Conservation (phyloP, 139 green algal genomes). For the Chlamydomonas sphaeroides region DNA sequence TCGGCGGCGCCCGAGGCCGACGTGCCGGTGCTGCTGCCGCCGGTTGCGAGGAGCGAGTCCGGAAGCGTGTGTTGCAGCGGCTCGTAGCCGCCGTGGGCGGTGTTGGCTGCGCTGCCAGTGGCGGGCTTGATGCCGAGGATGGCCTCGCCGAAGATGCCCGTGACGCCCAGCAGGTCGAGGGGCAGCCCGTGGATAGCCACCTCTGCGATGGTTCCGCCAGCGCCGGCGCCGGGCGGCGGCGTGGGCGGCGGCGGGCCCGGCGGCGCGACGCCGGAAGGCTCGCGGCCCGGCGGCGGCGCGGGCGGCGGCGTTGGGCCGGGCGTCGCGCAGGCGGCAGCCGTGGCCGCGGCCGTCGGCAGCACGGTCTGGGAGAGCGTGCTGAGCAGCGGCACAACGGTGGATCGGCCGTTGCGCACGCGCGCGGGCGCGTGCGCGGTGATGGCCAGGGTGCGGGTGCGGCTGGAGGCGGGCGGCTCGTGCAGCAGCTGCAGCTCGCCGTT, state of each 20-base stretch:
- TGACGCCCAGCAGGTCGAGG: neutral
- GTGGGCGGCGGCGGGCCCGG: no score
- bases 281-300: neutral
- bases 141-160: slow-evolving; percentile 4
- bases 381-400: slow-evolving; percentile 1
- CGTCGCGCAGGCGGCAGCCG: neutral
- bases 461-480: slow-evolving; percentile 8
- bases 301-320: neutral
- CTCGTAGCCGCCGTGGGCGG: neutral
- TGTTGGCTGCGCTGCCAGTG: neutral
- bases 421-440: neutral
- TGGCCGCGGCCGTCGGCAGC: neutral
- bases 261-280: no score
- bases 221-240: neutral
- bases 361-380: neutral
- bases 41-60: no score
- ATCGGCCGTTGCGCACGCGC: slow-evolving; percentile 14
- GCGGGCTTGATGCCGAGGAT: neutral
- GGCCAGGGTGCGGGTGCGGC: neutral
- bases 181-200: slow-evolving; percentile 13
- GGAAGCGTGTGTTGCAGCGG: neutral
- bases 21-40: neutral
- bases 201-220: neutral
- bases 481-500: slow-evolving; percentile 25
- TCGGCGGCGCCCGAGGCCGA: no score